Conservation (phyloP, 768 basidiomycete genomes). For the Amanita polypyramis region DNA sequence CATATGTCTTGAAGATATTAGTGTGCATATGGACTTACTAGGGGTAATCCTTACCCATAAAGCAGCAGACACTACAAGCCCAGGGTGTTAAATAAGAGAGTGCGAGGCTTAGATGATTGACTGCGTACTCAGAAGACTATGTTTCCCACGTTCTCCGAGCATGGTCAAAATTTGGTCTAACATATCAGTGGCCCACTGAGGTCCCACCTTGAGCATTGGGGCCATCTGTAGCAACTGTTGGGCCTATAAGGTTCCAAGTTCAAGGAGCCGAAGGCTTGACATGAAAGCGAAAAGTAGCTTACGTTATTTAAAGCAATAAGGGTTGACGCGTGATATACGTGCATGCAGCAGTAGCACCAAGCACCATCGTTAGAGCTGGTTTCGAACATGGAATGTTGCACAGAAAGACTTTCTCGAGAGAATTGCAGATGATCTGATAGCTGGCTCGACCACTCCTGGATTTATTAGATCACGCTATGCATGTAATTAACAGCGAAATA, state of each 20-base stretch:
- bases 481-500: not conserved
- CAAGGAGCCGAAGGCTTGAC: not conserved
- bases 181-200: conserved; percentile 32
- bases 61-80: conserved; percentile 41
- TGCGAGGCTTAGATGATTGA: not conserved
- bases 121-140: conserved; percentile 32
- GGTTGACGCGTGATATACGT: conserved; percentile 61
- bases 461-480: not conserved
- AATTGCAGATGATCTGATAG: conserved; percentile 68
- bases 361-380: conserved; percentile 70
- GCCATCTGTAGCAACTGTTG: conserved; percentile 27
- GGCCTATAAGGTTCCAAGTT: conserved; percentile 19
- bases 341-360: conserved; percentile 75
- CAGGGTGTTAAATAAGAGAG: conserved; percentile 6
- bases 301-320: conserved; percentile 56
- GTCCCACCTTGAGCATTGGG: conserved; percentile 18
- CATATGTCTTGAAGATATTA: conserved; percentile 38
- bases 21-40: conserved; percentile 7
- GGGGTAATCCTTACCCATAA: conserved; percentile 44
- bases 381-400: conserved; percentile 70
- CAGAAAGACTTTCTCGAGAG: conserved; percentile 54
- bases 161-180: conserved; percentile 35
- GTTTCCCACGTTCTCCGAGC: conserved; percentile 39
- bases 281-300: conserved; percentile 18
- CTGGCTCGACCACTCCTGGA: conserved; percentile 51